Evolutionary conservation across 371 early-diverging fungal species (phyloP).

Genomic region (Umbelopsis sp.): DNA sequence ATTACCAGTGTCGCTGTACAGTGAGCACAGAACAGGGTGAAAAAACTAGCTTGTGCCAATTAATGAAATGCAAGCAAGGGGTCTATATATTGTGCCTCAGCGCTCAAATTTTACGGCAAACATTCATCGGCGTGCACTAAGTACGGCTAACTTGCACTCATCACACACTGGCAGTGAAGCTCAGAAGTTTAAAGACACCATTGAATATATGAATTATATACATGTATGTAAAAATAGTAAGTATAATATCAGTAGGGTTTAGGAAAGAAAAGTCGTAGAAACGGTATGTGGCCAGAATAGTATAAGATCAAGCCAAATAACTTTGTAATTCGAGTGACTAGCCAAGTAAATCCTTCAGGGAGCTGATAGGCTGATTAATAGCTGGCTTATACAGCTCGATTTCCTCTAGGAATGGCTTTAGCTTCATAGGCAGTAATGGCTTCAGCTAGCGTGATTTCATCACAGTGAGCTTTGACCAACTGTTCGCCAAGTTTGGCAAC

Average conservation of each 20-base stretch:
- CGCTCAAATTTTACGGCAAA: too few species aligned
- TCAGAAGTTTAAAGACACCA: too few species aligned
- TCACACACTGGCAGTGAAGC: neutral
- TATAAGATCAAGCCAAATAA: neutral
- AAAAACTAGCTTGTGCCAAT: too few species aligned
- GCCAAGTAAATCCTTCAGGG: neutral
- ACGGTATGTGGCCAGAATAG: neutral
- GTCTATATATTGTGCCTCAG: too few species aligned
- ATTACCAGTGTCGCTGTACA: too few species aligned
- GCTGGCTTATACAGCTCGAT: conserved; percentile 25
- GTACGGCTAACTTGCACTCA: too few species aligned
- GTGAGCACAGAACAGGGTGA: too few species aligned
- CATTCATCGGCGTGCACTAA: too few species aligned
- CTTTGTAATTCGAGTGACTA: neutral
- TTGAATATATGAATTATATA: too few species aligned
- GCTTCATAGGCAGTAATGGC: conserved; percentile 27
- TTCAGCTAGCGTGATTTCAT: conserved; percentile 23
- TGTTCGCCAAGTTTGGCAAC: conserved; percentile 24
- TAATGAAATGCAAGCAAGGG: too few species aligned
- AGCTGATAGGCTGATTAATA: neutral
- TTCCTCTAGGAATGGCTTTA: conserved; percentile 33
- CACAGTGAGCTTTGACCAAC: conserved; percentile 21
- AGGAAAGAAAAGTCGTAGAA: neutral
- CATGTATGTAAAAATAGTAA: neutral
- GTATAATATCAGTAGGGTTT: neutral